Evolutionary conservation across 176 grass and related monocot species (phyloP).

Genomic region (Eremochloa ophiuroides): DNA sequence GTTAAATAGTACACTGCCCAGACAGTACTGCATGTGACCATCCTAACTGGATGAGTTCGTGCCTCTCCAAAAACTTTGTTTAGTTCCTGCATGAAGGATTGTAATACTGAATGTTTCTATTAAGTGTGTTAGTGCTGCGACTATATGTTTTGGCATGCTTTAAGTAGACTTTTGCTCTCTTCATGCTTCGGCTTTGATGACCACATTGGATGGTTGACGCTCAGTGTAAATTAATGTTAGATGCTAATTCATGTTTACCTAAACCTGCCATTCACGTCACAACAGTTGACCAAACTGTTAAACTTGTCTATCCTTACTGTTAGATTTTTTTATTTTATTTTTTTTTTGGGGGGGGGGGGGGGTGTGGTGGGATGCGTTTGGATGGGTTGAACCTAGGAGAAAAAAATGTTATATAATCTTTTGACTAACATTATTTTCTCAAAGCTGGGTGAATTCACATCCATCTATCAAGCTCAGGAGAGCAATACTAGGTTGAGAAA

Average conservation of each 20-base stretch:
- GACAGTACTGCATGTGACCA: neutral
- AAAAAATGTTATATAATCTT: neutral
- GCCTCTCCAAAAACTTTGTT: neutral
- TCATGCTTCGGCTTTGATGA: neutral
- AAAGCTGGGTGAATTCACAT: neutral
- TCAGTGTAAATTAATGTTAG: neutral
- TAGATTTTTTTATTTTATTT: neutral
- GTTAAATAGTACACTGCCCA: neutral
- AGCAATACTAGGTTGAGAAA: neutral
- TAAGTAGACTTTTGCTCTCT: constrained; percentile 5
- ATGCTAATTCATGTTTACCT: constrained; percentile 16
- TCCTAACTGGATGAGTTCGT: constrained; percentile 14
- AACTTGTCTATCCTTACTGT: constrained; percentile 11
- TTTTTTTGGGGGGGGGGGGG: no score
- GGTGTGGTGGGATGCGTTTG: no score
- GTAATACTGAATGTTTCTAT: neutral
- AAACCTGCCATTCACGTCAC: neutral
- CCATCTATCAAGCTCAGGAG: neutral
- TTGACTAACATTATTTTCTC: constrained; percentile 5
- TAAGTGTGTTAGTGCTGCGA: neutral
- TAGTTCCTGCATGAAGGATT: neutral
- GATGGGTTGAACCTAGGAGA: neutral
- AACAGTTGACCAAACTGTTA: constrained; percentile 2
- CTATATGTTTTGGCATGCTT: constrained; percentile 22
- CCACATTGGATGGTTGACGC: neutral